Evolutionary conservation across 225 moss, liverwort and hornwort species (phyloP).

Genomic region (Physcomitrellopsis africana): DNA sequence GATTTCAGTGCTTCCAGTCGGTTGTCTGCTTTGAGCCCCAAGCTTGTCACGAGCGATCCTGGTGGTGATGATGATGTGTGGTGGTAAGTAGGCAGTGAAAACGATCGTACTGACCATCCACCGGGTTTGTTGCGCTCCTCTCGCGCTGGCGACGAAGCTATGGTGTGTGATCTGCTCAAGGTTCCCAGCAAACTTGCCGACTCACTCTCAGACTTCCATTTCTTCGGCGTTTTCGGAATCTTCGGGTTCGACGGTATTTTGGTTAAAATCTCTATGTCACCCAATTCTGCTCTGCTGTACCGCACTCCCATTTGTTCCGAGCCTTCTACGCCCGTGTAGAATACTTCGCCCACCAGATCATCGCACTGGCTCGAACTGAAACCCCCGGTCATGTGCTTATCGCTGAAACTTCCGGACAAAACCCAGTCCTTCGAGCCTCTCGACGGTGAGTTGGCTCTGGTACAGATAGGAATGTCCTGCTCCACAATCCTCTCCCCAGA

Average conservation of each 20-base stretch:
- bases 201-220: conserved; percentile 45
- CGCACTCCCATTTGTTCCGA: conserved; percentile 52
- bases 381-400: conserved; percentile 40
- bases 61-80: conserved; percentile 18
- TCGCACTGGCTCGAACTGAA: conserved; percentile 21
- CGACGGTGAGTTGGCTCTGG: conserved; percentile 26
- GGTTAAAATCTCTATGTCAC: conserved; percentile 41
- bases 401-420: conserved; percentile 44
- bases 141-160: conserved; percentile 29
- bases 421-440: conserved; percentile 15
- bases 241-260: conserved; percentile 21
- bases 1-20: conserved; percentile 18
- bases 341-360: conserved; percentile 38
- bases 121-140: conserved; percentile 22
- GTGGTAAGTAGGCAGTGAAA: conserved; percentile 43
- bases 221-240: neutral
- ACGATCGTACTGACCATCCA: conserved; percentile 41
- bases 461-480: conserved; percentile 37
- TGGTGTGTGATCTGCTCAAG: conserved; percentile 46
- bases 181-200: conserved; percentile 39
- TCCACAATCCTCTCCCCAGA: conserved; percentile 27
- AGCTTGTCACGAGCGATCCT: conserved; percentile 19
- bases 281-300: conserved; percentile 44
- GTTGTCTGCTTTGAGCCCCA: conserved; percentile 29
- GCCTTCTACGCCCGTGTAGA: conserved; percentile 52